phyloP scores from a whole-genome alignment of 2,329 filamentous ascomycete genomes.

The Diaporthe sp. region DNA sequence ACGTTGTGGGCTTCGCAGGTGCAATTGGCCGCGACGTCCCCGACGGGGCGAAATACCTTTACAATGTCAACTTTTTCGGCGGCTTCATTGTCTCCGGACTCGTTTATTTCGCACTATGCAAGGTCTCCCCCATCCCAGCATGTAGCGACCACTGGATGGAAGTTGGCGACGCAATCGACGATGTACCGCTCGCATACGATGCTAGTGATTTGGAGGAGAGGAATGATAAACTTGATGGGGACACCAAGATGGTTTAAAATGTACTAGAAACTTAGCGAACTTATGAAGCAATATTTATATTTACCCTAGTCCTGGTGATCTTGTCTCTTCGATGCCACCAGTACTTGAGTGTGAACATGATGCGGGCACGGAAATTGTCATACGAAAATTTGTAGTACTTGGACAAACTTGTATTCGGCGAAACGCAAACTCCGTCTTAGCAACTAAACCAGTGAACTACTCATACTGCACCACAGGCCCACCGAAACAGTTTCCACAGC shows the following conservation, averaged over 20 bases:
- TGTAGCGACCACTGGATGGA: conserved; percentile 84
- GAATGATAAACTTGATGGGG: conserved; percentile 10
- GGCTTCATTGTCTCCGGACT: conserved; percentile 79
- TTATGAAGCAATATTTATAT: not conserved
- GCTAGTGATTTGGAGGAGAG: conserved; percentile 38
- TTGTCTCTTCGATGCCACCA: not conserved
- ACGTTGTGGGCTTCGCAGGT: conserved; percentile 91
- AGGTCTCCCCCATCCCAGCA: conserved; percentile 78
- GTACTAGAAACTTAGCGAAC: not conserved
- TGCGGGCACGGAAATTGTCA: not conserved
- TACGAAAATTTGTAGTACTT: not conserved
- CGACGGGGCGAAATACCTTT: conserved; percentile 84
- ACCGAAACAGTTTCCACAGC: conserved; percentile 31
- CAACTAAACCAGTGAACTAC: not conserved
- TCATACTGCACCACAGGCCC: conserved; percentile 15
- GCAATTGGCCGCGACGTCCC: conserved; percentile 81
- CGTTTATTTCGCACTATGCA: conserved; percentile 79
- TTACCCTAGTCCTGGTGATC: too few species aligned
- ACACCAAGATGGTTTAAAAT: conserved; percentile 35
- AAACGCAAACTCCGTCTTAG: not conserved
- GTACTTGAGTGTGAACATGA: not conserved
- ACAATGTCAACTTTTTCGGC: conserved; percentile 90
- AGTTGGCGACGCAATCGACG: conserved; percentile 73
- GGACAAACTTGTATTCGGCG: not conserved
- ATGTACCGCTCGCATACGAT: conserved; percentile 62